A percentile compares a stretch with the other conserved stretches of the same genome.
phyloP scores from a whole-genome alignment of 2,329 filamentous ascomycete genomes.

The Trichoderma koningii region DNA sequence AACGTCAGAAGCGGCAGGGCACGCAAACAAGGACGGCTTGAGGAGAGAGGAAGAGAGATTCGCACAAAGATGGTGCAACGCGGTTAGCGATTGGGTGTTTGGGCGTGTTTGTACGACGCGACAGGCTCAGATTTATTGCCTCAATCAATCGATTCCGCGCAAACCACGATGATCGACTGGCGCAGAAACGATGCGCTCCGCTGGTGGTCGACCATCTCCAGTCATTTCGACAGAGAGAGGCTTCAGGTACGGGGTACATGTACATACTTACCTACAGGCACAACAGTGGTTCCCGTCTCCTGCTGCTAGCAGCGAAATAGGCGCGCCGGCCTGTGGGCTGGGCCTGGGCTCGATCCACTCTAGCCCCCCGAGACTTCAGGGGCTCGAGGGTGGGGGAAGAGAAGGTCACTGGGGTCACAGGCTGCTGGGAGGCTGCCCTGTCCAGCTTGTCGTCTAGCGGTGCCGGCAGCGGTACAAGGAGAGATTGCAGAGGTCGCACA shows the following conservation, averaged over 20 bases:
- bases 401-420: not conserved
- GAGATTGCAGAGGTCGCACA: not conserved
- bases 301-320: not conserved
- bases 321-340: not conserved
- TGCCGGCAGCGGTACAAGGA: too few relatives aligned
- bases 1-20: not conserved
- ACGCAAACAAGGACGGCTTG: not conserved
- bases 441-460: not conserved
- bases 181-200: too few relatives aligned
- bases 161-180: too few relatives aligned
- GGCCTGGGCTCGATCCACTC: slow-evolving; percentile 6
- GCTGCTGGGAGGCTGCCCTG: not conserved
- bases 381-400: slow-evolving; percentile 1
- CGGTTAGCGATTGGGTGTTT: too few relatives aligned
- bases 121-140: too few relatives aligned
- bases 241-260: not conserved
- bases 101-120: too few relatives aligned
- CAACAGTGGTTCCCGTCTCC: too few relatives aligned
- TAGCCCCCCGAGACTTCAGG: slow-evolving; percentile 13
- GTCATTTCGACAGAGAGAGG: too few relatives aligned
- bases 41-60: not conserved
- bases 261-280: too few relatives aligned
- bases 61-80: not conserved
- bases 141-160: too few relatives aligned
- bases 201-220: too few relatives aligned